These are phyloP conservation scores for Coemansia sp. DNA, from an alignment of 192 early-diverging fungal genomes.

Conservation along the genomic window DNA sequence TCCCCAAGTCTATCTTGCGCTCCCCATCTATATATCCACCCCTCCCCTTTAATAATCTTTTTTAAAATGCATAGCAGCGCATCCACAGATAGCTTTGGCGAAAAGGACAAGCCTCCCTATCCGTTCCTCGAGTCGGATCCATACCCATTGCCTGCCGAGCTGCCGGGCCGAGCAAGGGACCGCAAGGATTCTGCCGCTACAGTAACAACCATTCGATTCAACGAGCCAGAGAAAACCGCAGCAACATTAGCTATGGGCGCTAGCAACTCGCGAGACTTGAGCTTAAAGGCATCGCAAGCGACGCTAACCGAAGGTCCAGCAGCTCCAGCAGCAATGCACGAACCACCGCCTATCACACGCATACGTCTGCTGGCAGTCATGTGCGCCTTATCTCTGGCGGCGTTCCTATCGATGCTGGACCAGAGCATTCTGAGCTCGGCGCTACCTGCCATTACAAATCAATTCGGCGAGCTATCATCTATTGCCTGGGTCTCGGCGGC, in stretches of 20 bases:
- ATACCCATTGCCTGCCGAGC: background rate
- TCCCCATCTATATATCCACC: background rate
- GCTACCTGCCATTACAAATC: slow-evolving; percentile 57
- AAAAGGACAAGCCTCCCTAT: background rate
- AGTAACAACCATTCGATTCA: slow-evolving; percentile 1
- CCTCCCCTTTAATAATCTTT: background rate
- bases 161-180: slow-evolving; percentile 1
- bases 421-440: slow-evolving; percentile 70
- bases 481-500: slow-evolving; percentile 75
- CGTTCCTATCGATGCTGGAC: slow-evolving; percentile 64
- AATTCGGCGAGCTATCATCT: slow-evolving; percentile 56
- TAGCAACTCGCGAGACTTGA: background rate
- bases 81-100: background rate
- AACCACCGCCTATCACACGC: slow-evolving; percentile 13
- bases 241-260: background rate
- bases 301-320: slow-evolving; percentile 22
- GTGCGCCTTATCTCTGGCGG: slow-evolving; percentile 31
- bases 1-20: background rate
- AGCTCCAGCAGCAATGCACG: background rate
- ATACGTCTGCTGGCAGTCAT: slow-evolving; percentile 24
- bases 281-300: slow-evolving; percentile 21
- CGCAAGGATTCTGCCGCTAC: slow-evolving; percentile 13
- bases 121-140: slow-evolving; percentile 21
- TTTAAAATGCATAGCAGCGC: background rate
- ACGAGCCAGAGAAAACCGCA: slow-evolving; percentile 2